Conservation (phyloP, 148 eudicot species). For the Vaccinium vitisidaea region DNA sequence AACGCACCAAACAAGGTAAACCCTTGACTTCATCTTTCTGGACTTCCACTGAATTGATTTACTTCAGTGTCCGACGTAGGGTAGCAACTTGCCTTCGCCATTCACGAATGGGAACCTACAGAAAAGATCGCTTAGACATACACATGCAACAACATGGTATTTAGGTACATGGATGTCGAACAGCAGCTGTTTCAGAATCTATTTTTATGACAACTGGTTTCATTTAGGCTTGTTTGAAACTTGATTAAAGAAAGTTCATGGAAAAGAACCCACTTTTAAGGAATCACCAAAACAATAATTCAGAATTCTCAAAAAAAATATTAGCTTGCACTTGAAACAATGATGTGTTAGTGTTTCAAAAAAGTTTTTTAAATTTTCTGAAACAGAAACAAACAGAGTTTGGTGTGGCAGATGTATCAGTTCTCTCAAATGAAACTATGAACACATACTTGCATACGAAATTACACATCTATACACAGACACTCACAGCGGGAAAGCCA, state of each 20-base stretch:
- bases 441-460: neutral
- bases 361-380: neutral
- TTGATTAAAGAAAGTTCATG: neutral
- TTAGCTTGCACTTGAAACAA: neutral
- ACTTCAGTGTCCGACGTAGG: conserved; percentile 27
- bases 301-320: neutral
- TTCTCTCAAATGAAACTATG: neutral
- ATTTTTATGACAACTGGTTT: neutral
- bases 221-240: neutral
- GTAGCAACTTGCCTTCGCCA: conserved; percentile 80
- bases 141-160: neutral
- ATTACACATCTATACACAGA: neutral
- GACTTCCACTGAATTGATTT: neutral
- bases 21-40: neutral
- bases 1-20: neutral
- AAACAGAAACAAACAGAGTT: neutral
- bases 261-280: neutral
- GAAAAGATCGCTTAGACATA: neutral
- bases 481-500: conserved; percentile 93
- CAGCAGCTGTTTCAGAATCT: neutral
- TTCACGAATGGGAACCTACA: conserved; percentile 62
- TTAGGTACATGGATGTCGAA: neutral
- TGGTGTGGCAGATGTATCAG: neutral
- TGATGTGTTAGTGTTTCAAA: neutral
- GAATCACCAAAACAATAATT: neutral